Evolutionary conservation across 352 stramenopile genomes (phyloP).

Genomic region (Pythium phragmitis): DNA sequence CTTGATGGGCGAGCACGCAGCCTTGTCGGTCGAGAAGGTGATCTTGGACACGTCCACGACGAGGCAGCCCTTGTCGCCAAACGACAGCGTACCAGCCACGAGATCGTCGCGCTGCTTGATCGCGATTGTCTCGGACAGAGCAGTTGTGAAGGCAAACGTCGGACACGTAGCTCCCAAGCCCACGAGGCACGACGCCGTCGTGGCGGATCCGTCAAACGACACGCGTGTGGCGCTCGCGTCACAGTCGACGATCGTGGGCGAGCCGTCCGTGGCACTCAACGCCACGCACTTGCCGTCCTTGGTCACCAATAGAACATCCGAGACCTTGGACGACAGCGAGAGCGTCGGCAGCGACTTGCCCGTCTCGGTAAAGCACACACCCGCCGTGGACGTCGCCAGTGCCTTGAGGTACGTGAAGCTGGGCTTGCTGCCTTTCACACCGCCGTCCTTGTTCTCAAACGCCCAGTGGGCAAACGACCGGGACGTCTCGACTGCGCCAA

Average conservation of each 20-base stretch:
- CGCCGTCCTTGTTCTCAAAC: slow-evolving; percentile 21
- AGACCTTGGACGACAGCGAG: slow-evolving; percentile 2
- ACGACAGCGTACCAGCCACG: slow-evolving; percentile 14
- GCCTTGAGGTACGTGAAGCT: slow-evolving; percentile 22
- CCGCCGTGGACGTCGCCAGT: slow-evolving; percentile 8
- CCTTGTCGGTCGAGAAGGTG: slow-evolving; percentile 14
- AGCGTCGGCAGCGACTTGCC: slow-evolving; percentile 17
- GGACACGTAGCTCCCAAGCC: slow-evolving; percentile 10
- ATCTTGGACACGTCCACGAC: slow-evolving; percentile 9
- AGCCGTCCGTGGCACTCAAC: slow-evolving; percentile 1
- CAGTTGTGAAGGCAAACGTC: slow-evolving; percentile 16
- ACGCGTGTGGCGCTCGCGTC: slow-evolving; percentile 5
- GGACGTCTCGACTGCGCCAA: slow-evolving; percentile 9
- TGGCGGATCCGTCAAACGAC: slow-evolving; percentile 8
- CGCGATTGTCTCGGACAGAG: slow-evolving; percentile 4
- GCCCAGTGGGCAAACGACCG: slow-evolving; percentile 22
- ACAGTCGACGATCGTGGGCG: slow-evolving; percentile 10
- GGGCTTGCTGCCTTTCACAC: slow-evolving; percentile 8
- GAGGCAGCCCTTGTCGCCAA: slow-evolving; percentile 20
- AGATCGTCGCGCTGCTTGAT: slow-evolving; percentile 18
- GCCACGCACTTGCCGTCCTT: slow-evolving; percentile 16
- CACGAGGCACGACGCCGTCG: slow-evolving; percentile 6
- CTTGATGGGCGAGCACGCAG: slow-evolving; percentile 14
- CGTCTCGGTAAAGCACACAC: slow-evolving; percentile 19
- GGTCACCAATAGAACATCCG: slow-evolving; percentile 13